Evolutionary conservation across 805 yeast genomes (phyloP).

Genomic region (Ogataea methanolica): DNA sequence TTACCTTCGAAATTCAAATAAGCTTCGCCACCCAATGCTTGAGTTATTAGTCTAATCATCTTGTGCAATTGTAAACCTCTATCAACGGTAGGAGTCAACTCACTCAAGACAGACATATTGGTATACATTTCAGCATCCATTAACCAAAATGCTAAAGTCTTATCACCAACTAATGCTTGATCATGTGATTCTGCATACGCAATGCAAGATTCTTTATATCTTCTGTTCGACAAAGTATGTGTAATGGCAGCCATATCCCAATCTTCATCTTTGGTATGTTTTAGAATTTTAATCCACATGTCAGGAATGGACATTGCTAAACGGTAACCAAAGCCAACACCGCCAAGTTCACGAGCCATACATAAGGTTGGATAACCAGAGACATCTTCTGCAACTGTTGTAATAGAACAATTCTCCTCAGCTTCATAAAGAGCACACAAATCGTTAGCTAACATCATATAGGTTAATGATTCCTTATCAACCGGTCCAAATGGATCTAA

Average conservation of each 20-base stretch:
- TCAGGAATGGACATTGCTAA: conserved; percentile 97
- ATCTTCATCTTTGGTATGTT: conserved; percentile 78
- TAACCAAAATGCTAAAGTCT: conserved; percentile 94
- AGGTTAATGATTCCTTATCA: conserved; percentile 82
- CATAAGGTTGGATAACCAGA: conserved; percentile 97
- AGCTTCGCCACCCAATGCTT: conserved; percentile 94
- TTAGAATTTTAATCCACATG: conserved; percentile 95
- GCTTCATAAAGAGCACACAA: conserved; percentile 53
- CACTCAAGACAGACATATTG: conserved; percentile 76
- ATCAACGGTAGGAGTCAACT: conserved; percentile 72
- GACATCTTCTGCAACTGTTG: conserved; percentile 93
- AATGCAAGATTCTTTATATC: conserved; percentile 84
- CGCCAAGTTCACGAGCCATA: conserved; percentile 67
- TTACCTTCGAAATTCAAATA: conserved; percentile 95
- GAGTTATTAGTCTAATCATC: conserved; percentile 82
- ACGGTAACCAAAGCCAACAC: conserved; percentile 91
- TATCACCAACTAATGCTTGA: conserved; percentile 96
- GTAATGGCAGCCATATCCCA: conserved; percentile 87
- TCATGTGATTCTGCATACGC: conserved; percentile 95
- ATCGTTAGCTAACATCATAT: conserved; percentile 87
- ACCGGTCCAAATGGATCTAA: conserved; percentile 69
- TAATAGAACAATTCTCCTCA: conserved; percentile 29
- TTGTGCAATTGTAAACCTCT: conserved; percentile 91
- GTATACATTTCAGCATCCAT: conserved; percentile 99
- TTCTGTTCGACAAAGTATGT: conserved; percentile 79